A percentile compares a stretch with the other conserved stretches of the same genome.
Evolutionary conservation across 805 yeast genomes (phyloP).

Genomic region (Candida oleophila): DNA sequence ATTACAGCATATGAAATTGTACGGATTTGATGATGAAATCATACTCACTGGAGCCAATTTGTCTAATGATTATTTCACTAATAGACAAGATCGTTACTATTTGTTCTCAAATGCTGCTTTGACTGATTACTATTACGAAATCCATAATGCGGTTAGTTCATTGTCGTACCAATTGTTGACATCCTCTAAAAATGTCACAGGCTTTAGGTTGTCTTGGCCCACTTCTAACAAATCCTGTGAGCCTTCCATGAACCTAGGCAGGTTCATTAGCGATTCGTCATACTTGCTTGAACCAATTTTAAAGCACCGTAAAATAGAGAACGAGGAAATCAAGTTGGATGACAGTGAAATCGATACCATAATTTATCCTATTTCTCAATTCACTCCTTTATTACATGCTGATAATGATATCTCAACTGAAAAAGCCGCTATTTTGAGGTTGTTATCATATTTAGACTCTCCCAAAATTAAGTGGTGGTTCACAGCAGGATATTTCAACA

Average conservation of each 20-base stretch:
- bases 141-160: constrained; percentile 66
- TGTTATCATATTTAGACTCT: constrained; percentile 57
- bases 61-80: constrained; percentile 87
- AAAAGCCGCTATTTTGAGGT: constrained; percentile 61
- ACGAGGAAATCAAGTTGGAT: constrained; percentile 28
- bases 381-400: constrained; percentile 72
- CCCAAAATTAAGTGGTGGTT: constrained; percentile 71
- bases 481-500: constrained; percentile 96
- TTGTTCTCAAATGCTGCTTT: constrained; percentile 57
- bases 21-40: constrained; percentile 91
- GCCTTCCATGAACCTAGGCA: constrained; percentile 54
- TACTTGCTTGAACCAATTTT: constrained; percentile 58
- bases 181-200: constrained; percentile 42
- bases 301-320: constrained; percentile 33
- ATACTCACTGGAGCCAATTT: constrained; percentile 89
- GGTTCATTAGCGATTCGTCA: constrained; percentile 59
- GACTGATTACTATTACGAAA: constrained; percentile 69
- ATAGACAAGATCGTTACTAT: constrained; percentile 92
- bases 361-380: constrained; percentile 89
- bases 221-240: constrained; percentile 60
- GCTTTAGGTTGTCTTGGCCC: constrained; percentile 75
- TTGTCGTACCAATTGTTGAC: constrained; percentile 64
- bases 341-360: constrained; percentile 51
- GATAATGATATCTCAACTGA: constrained; percentile 74
- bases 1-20: constrained; percentile 94